Base-by-base conservation (phyloP, 2,329 filamentous ascomycete species). In the Penicillium frequentans region DNA sequence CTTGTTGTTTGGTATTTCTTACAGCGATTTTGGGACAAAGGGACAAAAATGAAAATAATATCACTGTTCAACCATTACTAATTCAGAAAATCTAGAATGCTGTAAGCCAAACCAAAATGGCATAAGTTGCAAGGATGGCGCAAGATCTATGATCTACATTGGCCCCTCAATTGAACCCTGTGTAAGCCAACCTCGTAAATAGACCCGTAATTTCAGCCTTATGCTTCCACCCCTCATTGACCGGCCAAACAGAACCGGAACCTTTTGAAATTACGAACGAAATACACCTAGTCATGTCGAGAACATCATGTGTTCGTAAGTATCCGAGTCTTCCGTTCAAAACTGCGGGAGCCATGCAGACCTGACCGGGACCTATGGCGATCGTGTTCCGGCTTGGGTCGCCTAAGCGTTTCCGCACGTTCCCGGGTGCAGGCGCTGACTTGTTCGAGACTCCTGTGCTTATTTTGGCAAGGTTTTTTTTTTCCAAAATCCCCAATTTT, bases 371-470 rank as follows among this genome's bases (percentile, higher is more conserved):
- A n/a, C 37, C 33, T 50, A 55, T 55, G 51, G 48, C 54, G 44
- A 64, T 61, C 39, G 62, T 68, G 64, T 68, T 59, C 68, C 64
- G 49, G 59, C 56, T 57, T 66, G 60, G 29, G 35, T 60, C 35
- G n/a, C 55, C 53, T 61, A 50, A 57, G 46, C 57, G 57, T 63
- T 61, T 65, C 64, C 64, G 64, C 62, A 64, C 57, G 58, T 54
- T 70, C 64, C 68, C 69, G 67, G 66, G 23, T 52, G 37, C 52
- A 57, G 51, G 33, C 55, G 63, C 57, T 65, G 37, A 58, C 57
- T 63, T 52, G 60, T 53, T 59, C 58, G 47, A 59, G 49, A 47
- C 33, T 35, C 45, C 21, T 57, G 45, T 31, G 46, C 44, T 54
- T 56, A 31, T 57, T 45, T 53, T 44, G 26, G 27, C 44, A 24